Percentiles rank a stretch among this genome's conserved stretches.
These are phyloP conservation scores for Aspergillus ellipticus DNA, from an alignment of 495 filamentous ascomycete species.

Conservation along the genomic window DNA sequence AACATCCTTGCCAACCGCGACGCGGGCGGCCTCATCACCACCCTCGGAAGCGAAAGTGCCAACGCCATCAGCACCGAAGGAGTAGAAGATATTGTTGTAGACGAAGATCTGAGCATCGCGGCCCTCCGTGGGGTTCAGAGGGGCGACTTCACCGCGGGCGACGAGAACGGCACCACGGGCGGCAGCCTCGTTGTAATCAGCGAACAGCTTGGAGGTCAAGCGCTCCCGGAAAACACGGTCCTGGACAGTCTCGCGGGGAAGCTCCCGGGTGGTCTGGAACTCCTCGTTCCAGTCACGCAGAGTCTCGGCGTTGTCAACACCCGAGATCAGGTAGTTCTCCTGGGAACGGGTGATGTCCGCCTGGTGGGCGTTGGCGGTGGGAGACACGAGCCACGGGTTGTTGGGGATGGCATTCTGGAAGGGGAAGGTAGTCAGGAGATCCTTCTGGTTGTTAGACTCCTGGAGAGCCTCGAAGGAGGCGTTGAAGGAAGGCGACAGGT, in stretches of 20 bases:
- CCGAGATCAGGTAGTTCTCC: constrained; percentile 84
- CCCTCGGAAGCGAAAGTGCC: constrained; percentile 96
- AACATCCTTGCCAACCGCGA: constrained; percentile 96
- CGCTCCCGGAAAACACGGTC: constrained; percentile 96
- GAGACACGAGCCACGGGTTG: constrained; percentile 85
- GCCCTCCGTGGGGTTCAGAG: constrained; percentile 93
- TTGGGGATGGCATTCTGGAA: constrained; percentile 90
- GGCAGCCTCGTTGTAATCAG: constrained; percentile 95
- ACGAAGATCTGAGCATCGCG: constrained; percentile 97
- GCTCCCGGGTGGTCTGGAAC: constrained; percentile 92
- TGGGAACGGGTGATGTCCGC: constrained; percentile 85
- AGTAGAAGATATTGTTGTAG: constrained; percentile 99
- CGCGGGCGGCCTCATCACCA: constrained; percentile 93
- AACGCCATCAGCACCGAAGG: constrained; percentile 95
- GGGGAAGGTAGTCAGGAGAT: constrained; percentile 88
- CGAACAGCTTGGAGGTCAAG: constrained; percentile 90
- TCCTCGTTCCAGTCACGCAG: constrained; percentile 99
- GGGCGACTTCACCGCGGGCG: constrained; percentile 86
- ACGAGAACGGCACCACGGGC: constrained; percentile 90
- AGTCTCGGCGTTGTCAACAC: constrained; percentile 89
- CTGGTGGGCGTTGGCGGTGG: constrained; percentile 63
- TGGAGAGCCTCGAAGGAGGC: constrained; percentile 69
- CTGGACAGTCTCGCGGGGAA: constrained; percentile 88
- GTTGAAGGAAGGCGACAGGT: constrained; percentile 79
- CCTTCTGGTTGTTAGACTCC: constrained; percentile 74